Evolutionary conservation across 305 asterid genomes (phyloP).

Genomic region (Fraxinus greggii): DNA sequence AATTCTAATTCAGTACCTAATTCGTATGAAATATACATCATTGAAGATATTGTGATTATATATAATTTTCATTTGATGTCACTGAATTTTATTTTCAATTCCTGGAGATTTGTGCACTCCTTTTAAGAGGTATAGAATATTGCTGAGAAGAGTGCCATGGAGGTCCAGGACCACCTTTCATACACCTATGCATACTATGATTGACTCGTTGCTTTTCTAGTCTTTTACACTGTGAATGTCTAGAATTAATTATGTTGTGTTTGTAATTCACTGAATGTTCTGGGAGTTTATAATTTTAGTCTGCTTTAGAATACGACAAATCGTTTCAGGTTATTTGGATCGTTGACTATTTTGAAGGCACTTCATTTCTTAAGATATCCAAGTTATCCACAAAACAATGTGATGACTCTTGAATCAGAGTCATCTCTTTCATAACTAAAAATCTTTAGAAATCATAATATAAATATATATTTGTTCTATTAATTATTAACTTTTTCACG

Average conservation of each 20-base stretch:
- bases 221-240: background rate
- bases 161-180: slow-evolving; percentile 8
- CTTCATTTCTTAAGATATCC: background rate
- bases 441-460: background rate
- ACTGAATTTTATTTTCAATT: background rate
- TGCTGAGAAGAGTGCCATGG: slow-evolving; percentile 1
- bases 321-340: background rate
- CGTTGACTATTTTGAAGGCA: slow-evolving; percentile 1
- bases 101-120: background rate
- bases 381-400: background rate
- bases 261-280: slow-evolving; percentile 9
- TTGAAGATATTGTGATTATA: slow-evolving; percentile 1
- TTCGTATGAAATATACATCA: slow-evolving; percentile 6
- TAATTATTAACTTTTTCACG: background rate
- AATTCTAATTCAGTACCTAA: slow-evolving; percentile 3
- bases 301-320: slow-evolving; percentile 10
- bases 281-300: slow-evolving; percentile 3
- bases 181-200: slow-evolving; percentile 16
- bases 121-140: background rate
- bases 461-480: background rate
- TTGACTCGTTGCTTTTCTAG: background rate
- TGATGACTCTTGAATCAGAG: background rate
- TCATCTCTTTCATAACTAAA: background rate
- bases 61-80: background rate
- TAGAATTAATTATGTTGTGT: background rate